Evolutionary conservation across 2,329 filamentous ascomycete species (phyloP).

Genomic region (Trichoderma oligosporum): DNA sequence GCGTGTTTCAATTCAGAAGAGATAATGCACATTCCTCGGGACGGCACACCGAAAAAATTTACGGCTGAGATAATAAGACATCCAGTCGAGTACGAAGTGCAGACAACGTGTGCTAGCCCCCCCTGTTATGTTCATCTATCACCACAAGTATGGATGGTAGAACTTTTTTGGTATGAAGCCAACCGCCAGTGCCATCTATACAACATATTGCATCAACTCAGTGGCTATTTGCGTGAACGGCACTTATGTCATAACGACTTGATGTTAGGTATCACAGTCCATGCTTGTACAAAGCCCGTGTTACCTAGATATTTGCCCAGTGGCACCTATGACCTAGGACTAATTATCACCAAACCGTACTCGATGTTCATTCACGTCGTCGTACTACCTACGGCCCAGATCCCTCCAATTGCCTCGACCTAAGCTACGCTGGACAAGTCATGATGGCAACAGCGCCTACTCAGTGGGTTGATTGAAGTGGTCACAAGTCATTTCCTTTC

Average conservation of each 20-base stretch:
- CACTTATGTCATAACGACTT: neutral
- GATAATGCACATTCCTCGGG: neutral
- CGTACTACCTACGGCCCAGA: neutral
- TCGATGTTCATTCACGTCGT: neutral
- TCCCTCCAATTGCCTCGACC: neutral
- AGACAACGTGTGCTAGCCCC: too few species aligned
- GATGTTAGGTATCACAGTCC: neutral
- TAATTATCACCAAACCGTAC: neutral
- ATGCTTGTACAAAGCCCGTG: neutral
- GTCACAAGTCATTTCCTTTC: neutral
- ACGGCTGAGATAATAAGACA: neutral
- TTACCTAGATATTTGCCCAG: neutral
- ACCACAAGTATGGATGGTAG: neutral
- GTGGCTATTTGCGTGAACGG: neutral
- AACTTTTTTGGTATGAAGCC: neutral
- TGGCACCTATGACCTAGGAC: neutral
- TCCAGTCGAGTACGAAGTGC: too few species aligned
- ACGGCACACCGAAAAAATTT: neutral
- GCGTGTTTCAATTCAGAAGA: neutral
- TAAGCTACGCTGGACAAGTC: neutral
- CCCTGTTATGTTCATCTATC: neutral
- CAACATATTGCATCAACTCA: neutral
- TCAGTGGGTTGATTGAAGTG: neutral
- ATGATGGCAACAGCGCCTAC: neutral
- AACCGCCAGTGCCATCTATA: neutral